Conservation (phyloP, 192 early-diverging fungal species). For the Pilaira anomala region DNA sequence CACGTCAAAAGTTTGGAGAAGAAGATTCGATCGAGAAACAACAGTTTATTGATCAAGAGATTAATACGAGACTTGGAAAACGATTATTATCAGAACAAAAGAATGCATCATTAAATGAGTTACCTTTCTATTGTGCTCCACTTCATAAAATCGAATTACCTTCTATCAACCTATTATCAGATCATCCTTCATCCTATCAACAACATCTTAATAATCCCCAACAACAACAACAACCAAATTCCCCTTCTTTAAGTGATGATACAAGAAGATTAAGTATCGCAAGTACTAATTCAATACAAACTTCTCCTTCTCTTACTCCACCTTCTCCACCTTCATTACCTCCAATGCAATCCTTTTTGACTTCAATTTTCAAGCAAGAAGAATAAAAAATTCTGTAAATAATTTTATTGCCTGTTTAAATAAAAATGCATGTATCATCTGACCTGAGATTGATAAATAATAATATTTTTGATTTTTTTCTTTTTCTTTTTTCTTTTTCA, state of each 20-base stretch:
- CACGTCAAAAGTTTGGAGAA: conserved; percentile 58
- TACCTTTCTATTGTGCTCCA: conserved; percentile 22
- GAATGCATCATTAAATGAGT: not conserved
- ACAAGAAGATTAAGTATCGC: no score
- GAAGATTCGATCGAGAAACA: conserved; percentile 56
- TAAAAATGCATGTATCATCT: no score
- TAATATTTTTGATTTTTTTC: not conserved
- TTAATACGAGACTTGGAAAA: conserved; percentile 40
- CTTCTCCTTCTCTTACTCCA: not conserved
- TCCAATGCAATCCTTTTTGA: conserved; percentile 15
- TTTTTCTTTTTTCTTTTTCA: not conserved
- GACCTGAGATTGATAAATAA: not conserved
- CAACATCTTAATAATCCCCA: no score
- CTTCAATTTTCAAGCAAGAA: not conserved
- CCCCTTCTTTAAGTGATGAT: not conserved
- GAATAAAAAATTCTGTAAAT: not conserved
- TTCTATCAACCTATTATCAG: conserved; percentile 1
- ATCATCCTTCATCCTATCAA: no score
- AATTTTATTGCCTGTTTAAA: no score
- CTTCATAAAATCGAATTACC: conserved; percentile 24
- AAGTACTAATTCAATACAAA: not conserved
- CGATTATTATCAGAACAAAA: conserved; percentile 13
- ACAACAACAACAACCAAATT: no score
- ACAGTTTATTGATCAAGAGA: conserved; percentile 62
- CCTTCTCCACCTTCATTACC: not conserved